phyloP scores from a whole-genome alignment of 225 moss, liverwort and hornwort genomes.

The Bryoerythrophyllum caledonicum region DNA sequence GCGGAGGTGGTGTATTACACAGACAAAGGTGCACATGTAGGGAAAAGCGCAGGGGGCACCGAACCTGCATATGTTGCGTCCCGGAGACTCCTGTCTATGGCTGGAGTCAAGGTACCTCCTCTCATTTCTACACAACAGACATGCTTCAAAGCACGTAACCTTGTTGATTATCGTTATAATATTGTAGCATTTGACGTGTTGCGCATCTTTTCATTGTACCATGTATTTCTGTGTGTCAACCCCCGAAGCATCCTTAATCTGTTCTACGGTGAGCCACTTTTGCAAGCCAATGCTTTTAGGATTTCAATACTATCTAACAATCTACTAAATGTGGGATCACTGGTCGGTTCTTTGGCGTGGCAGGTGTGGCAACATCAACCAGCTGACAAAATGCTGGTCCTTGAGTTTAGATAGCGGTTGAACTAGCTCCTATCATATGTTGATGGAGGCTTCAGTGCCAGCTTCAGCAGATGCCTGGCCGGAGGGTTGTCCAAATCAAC shows the following conservation, averaged over 20 bases:
- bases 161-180: too few relatives aligned
- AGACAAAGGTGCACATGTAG: constrained; percentile 55
- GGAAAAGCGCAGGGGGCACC: constrained; percentile 32
- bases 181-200: not conserved
- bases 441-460: constrained; percentile 3
- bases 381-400: constrained; percentile 45
- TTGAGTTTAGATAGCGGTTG: constrained; percentile 58
- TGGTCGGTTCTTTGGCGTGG: constrained; percentile 28
- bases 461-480: too few relatives aligned
- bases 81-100: constrained; percentile 70
- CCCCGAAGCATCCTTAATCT: not conserved
- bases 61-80: constrained; percentile 65
- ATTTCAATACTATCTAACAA: not conserved
- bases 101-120: constrained; percentile 65
- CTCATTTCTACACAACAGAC: not conserved
- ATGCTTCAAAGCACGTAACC: too few relatives aligned
- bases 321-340: constrained; percentile 13
- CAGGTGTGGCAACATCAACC: constrained; percentile 87
- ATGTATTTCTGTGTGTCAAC: not conserved
- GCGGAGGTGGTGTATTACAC: constrained; percentile 75
- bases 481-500: too few relatives aligned
- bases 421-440: not conserved
- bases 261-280: not conserved
- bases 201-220: not conserved
- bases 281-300: not conserved